phyloP scores from a whole-genome alignment of 2,329 filamentous ascomycete species.

The Aspergillus sp. region DNA sequence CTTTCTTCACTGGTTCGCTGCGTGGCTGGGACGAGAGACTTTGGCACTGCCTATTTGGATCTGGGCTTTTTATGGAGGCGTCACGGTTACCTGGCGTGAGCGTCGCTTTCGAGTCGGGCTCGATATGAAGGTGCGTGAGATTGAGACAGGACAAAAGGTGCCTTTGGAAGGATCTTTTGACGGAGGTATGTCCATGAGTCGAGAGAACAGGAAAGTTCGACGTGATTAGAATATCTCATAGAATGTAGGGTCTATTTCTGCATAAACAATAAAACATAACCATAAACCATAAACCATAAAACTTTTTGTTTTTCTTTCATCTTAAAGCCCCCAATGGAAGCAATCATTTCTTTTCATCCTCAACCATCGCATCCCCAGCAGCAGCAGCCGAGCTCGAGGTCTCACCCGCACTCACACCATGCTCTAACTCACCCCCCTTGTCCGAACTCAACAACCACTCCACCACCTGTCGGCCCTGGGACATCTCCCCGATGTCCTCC shows the following conservation, averaged over 20 bases:
- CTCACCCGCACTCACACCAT: conserved; percentile 22
- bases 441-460: conserved; percentile 39
- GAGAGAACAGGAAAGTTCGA: conserved; percentile 10
- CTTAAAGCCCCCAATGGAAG: not conserved
- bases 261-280: not conserved
- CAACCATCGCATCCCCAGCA: conserved; percentile 12
- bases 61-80: conserved; percentile 83
- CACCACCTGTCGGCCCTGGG: conserved; percentile 36
- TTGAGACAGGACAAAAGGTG: conserved; percentile 20
- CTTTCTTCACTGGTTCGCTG: conserved; percentile 67
- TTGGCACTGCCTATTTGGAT: conserved; percentile 86
- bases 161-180: conserved; percentile 19
- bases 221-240: conserved; percentile 6
- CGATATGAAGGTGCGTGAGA: conserved; percentile 74
- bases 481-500: conserved; percentile 15
- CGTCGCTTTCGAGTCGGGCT: conserved; percentile 74
- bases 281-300: not conserved
- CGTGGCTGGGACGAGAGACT: conserved; percentile 80
- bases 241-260: no score
- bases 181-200: conserved; percentile 3
- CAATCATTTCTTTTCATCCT: conserved; percentile 9
- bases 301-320: no score
- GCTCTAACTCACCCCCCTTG: conserved; percentile 30
- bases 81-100: conserved; percentile 82
- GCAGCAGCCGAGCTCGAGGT: conserved; percentile 13